phyloP scores from a whole-genome alignment of 2,329 filamentous ascomycete species.

The Verticillium isaacii region DNA sequence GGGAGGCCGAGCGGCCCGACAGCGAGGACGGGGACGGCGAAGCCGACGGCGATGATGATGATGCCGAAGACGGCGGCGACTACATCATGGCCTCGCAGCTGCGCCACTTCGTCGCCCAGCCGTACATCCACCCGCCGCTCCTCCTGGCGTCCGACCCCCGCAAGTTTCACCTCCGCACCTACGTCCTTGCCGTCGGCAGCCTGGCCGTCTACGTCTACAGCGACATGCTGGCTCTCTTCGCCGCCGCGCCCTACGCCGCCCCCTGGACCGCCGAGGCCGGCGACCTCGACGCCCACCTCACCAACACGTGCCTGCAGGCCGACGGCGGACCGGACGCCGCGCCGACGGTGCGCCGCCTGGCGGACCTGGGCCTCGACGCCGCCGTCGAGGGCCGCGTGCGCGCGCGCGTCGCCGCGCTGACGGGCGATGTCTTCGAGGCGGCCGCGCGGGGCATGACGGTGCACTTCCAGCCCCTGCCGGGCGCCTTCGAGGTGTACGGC shows the following conservation, averaged over 20 bases:
- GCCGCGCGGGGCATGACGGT: conserved; percentile 78
- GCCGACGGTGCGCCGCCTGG: conserved; percentile 68
- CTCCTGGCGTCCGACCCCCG: conserved; percentile 62
- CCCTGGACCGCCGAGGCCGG: conserved; percentile 48
- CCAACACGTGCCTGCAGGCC: conserved; percentile 89
- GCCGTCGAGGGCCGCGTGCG: conserved; percentile 53
- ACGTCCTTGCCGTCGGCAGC: conserved; percentile 76
- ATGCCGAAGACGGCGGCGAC: conserved; percentile 30
- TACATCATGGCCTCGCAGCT: conserved; percentile 82
- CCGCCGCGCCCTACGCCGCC: conserved; percentile 64
- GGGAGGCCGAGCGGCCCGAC: conserved; percentile 68
- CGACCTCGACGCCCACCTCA: conserved; percentile 72
- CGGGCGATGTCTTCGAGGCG: conserved; percentile 78
- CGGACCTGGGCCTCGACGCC: conserved; percentile 59
- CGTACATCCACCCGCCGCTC: conserved; percentile 87
- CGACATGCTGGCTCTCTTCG: conserved; percentile 91
- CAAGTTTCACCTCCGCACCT: conserved; percentile 94
- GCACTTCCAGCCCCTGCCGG: conserved; percentile 85
- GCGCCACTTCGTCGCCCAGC: conserved; percentile 92
- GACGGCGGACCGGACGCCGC: conserved; percentile 32
- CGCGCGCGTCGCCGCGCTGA: conserved; percentile 51
- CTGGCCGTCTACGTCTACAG: conserved; percentile 82
- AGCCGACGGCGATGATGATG: conserved; percentile 20
- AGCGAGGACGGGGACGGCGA: conserved; percentile 57
- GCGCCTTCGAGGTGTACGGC: conserved; percentile 89